Percentiles rank a stretch among this genome's conserved stretches.
Evolutionary conservation across 2,329 filamentous ascomycete genomes (phyloP).

Genomic region (Penicillium palitans): DNA sequence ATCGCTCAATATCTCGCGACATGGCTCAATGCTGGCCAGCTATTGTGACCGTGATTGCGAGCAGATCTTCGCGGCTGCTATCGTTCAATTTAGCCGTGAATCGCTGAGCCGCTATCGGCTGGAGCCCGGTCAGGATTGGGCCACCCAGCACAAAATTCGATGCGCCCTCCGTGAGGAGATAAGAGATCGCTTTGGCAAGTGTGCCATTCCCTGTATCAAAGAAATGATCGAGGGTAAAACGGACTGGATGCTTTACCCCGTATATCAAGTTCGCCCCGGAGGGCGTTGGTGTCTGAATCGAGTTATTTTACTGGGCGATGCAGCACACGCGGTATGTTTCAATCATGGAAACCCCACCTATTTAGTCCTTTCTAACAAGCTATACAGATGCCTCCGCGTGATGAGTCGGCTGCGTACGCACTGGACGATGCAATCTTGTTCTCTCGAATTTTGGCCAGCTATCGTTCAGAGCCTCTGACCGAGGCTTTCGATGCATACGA

Average conservation of each 20-base stretch:
- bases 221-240: conserved; percentile 38
- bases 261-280: conserved; percentile 42
- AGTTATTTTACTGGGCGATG: conserved; percentile 48
- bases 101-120: conserved; percentile 27
- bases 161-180: conserved; percentile 39
- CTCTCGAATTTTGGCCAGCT: conserved; percentile 39
- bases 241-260: conserved; percentile 48
- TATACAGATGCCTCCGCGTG: conserved; percentile 48
- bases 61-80: conserved; percentile 43
- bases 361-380: conserved; percentile 7
- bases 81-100: conserved; percentile 39
- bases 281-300: conserved; percentile 45
- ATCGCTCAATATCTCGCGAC: conserved; percentile 41
- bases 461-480: conserved; percentile 34
- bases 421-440: conserved; percentile 49
- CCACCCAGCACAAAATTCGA: conserved; percentile 36
- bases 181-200: conserved; percentile 37
- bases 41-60: conserved; percentile 39
- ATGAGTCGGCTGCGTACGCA: conserved; percentile 48
- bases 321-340: conserved; percentile 47
- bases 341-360: not conserved
- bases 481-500: conserved; percentile 43
- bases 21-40: conserved; percentile 43
- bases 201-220: conserved; percentile 39
- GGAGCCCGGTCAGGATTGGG: conserved; percentile 36